Conservation (phyloP, 2,329 filamentous ascomycete species). For the Grosmannia serpens region DNA sequence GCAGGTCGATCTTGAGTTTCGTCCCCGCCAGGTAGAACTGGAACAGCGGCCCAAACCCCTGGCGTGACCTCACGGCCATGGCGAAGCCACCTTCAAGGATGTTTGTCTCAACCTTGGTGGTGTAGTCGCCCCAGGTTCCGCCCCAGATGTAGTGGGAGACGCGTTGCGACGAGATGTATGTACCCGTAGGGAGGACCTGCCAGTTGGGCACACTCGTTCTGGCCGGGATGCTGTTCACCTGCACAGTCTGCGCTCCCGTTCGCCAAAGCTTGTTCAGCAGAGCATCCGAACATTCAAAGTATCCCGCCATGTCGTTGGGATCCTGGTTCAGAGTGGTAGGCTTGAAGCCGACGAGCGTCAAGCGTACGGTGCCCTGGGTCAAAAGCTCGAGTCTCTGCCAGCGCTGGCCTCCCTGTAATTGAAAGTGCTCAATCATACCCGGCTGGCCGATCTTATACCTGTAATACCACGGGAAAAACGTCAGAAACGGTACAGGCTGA, state of each 20-base stretch:
- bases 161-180: neutral
- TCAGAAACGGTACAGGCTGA: no score
- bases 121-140: neutral
- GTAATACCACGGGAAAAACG: no score
- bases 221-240: neutral
- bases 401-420: neutral
- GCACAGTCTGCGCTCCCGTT: neutral
- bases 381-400: neutral
- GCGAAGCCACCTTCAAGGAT: neutral
- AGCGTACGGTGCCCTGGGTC: neutral
- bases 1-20: neutral
- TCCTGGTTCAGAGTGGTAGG: neutral
- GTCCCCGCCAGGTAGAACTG: neutral
- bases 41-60: neutral
- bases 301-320: neutral
- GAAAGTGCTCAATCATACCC: neutral
- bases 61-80: neutral
- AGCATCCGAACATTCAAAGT: neutral
- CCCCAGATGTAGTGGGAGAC: neutral
- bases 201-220: neutral
- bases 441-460: neutral
- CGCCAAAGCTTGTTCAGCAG: neutral
- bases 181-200: neutral
- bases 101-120: neutral
- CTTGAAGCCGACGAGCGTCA: neutral